Evolutionary conservation across 23 red algal genomes (phyloP), one percentile per base, ranked within the genome.

Genomic region (Cyanidioschyzon merolae): DNA sequence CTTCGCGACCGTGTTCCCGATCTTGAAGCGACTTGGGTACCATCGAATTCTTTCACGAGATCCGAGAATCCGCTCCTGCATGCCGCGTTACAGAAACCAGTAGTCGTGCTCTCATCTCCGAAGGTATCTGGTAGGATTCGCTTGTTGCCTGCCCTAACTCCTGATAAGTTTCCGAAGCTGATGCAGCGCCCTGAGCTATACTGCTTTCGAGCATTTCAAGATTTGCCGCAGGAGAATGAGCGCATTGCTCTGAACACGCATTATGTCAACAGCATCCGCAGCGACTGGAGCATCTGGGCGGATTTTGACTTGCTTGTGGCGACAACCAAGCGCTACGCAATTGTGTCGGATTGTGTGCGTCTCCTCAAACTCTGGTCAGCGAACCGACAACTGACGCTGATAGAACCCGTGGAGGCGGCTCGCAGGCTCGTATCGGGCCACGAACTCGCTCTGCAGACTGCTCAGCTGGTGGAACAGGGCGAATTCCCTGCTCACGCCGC

Each of bases 51-150:
- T 15, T 15, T 54, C 7, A 71, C 63, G n/a, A 3, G 2, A 3
- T 27, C 63, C 29, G 63, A 32, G 30, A 7, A 35, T 12, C 12
- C 16, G 12, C 7, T 32, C 12, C 21, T 35, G 63, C 12, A 15
- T 35, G n/a, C 63, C 30, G n/a, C 63, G 63, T 7, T 71, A 27
- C 63, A 35, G n/a, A 71, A 71, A 35, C 63, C 63, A 35, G 63
- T 71, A 27, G n/a, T 32, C 12, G 7, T 71, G n/a, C 29, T 71
- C 3, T 7, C 3, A 71, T 7, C 63, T 3, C 16, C n/a, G 30
- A 7, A 32, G 29, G n/a, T 32, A 3, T 15, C 16, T 7, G 7
- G 21, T 35, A 7, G 21, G 16, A 25, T 71, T 7, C 63, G 63
- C 29, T 3, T 71, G 3, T 32, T 71, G 63, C 63, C 63, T 25